Base-by-base conservation (phyloP, 805 yeast genomes). In the Sugiyamaella marilandica region DNA sequence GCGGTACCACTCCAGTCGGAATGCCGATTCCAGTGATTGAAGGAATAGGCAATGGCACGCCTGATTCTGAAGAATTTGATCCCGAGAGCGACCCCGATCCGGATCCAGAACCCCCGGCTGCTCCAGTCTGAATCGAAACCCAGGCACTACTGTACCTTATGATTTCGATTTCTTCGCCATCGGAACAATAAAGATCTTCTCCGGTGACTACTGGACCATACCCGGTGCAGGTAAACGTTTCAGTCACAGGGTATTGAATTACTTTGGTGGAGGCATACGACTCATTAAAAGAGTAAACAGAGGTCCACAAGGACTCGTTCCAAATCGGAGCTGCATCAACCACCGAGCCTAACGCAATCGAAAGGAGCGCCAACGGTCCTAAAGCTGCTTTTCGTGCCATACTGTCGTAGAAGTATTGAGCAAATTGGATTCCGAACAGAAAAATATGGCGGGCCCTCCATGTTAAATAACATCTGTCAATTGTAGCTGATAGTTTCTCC, bases 21-120 rank as follows among this genome's bases (percentile, higher is more conserved):
- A 24, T 24, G 7, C 7, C 29, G 29, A 24, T 7, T 24, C 29
- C 29, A 5, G 29, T 24, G 29, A 24, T 3, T 7, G 29, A 24
- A 24, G 29, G 29, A 7, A 24, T 24, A 7, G 29, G 29, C 3
- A 24, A 24, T 24, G 29, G 29, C 29, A 24, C 3, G 29, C 29
- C 29, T 5, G 29, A 24, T 24, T 24, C 29, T 24, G 29, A 24
- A 7, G 3, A 24, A 24, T 24, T 24, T 7, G 7, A 24, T 24
- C 29, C 29, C 29, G 29, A 24, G 29, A 7, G 7, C 29, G 29
- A 24, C 29, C 7, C 29, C 3, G 43, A 39, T 5, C 43, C 43
- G 24, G 43, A 39, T 39, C 47, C 53, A 35, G 53, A n/a, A 18
- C 45, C 49, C 9, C 54, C 31, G 13, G n/a, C 51, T 32, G 51